Conservation (phyloP, 2,329 filamentous ascomycete genomes). For the Penicillium sp. region DNA sequence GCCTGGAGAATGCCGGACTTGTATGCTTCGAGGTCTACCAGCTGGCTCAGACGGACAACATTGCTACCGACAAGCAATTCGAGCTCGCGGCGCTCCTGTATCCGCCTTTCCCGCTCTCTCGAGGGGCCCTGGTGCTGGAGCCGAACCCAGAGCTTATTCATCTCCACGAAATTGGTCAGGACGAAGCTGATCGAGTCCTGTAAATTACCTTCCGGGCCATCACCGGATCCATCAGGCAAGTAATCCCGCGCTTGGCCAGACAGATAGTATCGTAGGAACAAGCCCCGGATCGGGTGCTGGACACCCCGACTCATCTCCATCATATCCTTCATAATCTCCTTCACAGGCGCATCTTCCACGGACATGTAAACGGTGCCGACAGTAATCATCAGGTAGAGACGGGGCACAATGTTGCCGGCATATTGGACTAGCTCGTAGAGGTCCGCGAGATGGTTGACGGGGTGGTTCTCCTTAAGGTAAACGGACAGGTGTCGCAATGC, state of each 20-base stretch:
- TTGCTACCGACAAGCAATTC: constrained; percentile 96
- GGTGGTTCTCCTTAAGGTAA: constrained; percentile 94
- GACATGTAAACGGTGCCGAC: constrained; percentile 99
- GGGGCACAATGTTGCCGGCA: constrained; percentile 93
- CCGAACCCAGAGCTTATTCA: constrained; percentile 99
- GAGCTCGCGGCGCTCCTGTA: constrained; percentile 88
- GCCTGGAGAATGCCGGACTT: constrained; percentile 84
- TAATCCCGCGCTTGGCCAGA: constrained; percentile 89
- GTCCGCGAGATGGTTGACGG: constrained; percentile 94
- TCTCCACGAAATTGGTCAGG: constrained; percentile 97
- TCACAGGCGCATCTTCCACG: constrained; percentile 94
- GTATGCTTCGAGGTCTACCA: constrained; percentile 92
- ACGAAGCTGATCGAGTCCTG: constrained; percentile 98
- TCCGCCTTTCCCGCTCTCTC: constrained; percentile 84
- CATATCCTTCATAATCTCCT: constrained; percentile 99
- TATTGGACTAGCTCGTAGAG: constrained; percentile 97
- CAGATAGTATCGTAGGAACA: constrained; percentile 94
- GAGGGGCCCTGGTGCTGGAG: constrained; percentile 97
- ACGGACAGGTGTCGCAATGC: constrained; percentile 92
- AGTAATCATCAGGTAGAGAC: constrained; percentile 97
- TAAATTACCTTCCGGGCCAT: constrained; percentile 90
- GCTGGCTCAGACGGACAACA: constrained; percentile 84
- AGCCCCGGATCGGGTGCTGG: constrained; percentile 88
- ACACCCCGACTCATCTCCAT: constrained; percentile 99
- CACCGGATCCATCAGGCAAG: constrained; percentile 72